Evolutionary conservation across 176 grass and related monocot species (phyloP).

Genomic region (bread wheat (Triticum aestivum)): DNA sequence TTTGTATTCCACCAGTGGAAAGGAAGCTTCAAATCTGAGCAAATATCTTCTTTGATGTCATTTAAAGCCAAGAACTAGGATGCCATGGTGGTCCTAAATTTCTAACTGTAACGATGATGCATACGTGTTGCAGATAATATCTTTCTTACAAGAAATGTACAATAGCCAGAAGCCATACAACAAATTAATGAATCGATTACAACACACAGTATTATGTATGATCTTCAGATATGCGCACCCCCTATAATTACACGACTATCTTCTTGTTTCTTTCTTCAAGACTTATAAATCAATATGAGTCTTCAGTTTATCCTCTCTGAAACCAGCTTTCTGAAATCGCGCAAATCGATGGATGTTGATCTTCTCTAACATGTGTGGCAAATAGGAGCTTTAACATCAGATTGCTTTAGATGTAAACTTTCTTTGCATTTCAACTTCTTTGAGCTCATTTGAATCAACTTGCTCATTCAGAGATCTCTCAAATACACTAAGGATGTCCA

Average conservation of each 20-base stretch:
- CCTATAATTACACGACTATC: slow-evolving; percentile 22
- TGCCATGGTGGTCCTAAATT: too few species aligned
- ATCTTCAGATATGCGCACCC: not conserved
- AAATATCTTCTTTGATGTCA: too few species aligned
- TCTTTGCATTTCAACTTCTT: slow-evolving; percentile 59
- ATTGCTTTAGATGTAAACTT: slow-evolving; percentile 61
- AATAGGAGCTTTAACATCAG: slow-evolving; percentile 34
- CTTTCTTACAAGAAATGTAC: slow-evolving; percentile 1
- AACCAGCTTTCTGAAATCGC: slow-evolving; percentile 49
- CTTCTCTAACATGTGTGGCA: slow-evolving; percentile 42
- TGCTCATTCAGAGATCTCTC: slow-evolving; percentile 77
- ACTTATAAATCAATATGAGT: slow-evolving; percentile 15
- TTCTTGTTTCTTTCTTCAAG: slow-evolving; percentile 11
- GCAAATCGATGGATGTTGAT: not conserved
- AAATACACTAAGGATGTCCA: not conserved
- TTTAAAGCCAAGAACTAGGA: too few species aligned
- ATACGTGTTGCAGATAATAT: too few species aligned
- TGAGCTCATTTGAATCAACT: slow-evolving; percentile 52
- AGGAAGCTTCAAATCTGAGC: too few species aligned
- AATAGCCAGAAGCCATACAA: not conserved
- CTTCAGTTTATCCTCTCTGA: slow-evolving; percentile 74
- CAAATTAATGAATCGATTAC: not conserved
- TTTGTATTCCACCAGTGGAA: too few species aligned
- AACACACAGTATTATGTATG: not conserved
- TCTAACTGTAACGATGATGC: too few species aligned